Base-by-base conservation (phyloP, 108 stramenopile genomes). In the Skeletonema tropicum region DNA sequence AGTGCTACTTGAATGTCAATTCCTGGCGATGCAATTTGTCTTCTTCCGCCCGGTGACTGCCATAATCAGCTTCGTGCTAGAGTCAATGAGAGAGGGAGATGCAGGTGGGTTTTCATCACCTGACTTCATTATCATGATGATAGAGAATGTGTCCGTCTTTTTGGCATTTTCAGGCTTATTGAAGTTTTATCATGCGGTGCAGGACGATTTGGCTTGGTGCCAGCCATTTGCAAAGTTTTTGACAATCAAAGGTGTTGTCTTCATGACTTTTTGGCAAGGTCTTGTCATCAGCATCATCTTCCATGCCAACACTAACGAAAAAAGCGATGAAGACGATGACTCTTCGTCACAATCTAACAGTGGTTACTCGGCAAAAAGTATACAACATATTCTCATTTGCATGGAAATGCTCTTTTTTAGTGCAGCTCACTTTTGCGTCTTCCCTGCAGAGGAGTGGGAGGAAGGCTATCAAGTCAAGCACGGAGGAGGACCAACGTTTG, bases 221-320 rank as follows among this genome's bases (percentile, higher is more conserved):
- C 88, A 92, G 11, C 93, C 93, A 0, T 94, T 91, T 68, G 77
- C 88, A 5, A 97, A 97, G 52, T 97, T 97, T 68, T 61, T 96
- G 36, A 86, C 89, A 41, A 94, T 96, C 68, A 96, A 96, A 76
- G 93, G 90, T 5, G 87, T 94, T 12, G 92, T 93, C 3, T 96
- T 96, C 73, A 78, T 93, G 83, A 96, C 96, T 7, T 96, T 96
- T 81, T 97, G 96, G 94, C 96, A 96, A 66, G 88, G 89, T 26
- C 62, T 91, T 25, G 66, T 69, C 6, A 88, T 93, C 39, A 42
- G 57, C 25, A 83, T 93, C 31, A 68, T 86, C 45, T 80, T 89
- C 69, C 35, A 79, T 86, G n/a, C 66, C 90, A 73, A 85, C 87
- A 32, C 69, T 78, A 35, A 73, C 77, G 29, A 89, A 84, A 14